Evolutionary conservation across 177 flowering plant species (phyloP).

Genomic region (Vitis hybrid): DNA sequence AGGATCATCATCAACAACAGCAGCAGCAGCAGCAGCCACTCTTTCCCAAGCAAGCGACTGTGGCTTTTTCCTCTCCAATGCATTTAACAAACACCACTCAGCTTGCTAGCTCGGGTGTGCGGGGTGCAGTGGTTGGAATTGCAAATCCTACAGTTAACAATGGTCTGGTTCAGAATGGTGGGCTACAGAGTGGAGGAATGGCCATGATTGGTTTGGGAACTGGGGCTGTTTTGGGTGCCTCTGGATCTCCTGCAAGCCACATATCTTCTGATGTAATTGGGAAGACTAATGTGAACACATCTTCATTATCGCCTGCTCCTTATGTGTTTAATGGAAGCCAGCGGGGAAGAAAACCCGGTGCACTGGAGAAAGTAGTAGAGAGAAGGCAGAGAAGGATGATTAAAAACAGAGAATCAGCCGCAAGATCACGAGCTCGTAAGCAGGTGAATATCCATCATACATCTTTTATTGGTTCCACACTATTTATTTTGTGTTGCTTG

Average conservation of each 20-base stretch:
- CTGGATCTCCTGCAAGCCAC: constrained; percentile 27
- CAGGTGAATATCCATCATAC: constrained; percentile 38
- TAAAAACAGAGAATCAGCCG: constrained; percentile 82
- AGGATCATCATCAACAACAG: constrained; percentile 8
- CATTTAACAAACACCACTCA: constrained; percentile 21
- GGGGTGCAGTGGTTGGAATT: constrained; percentile 19
- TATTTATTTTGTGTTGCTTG: no score
- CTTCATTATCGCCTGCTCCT: constrained; percentile 36
- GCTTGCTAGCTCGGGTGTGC: constrained; percentile 19
- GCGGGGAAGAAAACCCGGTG: constrained; percentile 47
- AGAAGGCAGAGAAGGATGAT: constrained; percentile 85
- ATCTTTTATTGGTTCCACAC: not conserved
- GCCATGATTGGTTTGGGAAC: constrained; percentile 24
- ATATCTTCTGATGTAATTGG: constrained; percentile 23
- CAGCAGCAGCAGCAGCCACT: constrained; percentile 22
- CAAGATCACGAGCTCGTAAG: constrained; percentile 80
- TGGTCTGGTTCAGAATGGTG: constrained; percentile 10
- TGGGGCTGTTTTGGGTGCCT: constrained; percentile 20
- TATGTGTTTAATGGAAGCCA: constrained; percentile 22
- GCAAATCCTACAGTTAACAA: constrained; percentile 19
- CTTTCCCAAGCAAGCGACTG: constrained; percentile 32
- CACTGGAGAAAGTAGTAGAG: constrained; percentile 74
- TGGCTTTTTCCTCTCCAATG: constrained; percentile 32
- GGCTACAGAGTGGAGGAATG: constrained; percentile 14
- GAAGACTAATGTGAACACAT: constrained; percentile 18